These are phyloP conservation scores for Rhodotorula sp. DNA, from an alignment of 1,284 basidiomycete genomes.

Conservation along the genomic window DNA sequence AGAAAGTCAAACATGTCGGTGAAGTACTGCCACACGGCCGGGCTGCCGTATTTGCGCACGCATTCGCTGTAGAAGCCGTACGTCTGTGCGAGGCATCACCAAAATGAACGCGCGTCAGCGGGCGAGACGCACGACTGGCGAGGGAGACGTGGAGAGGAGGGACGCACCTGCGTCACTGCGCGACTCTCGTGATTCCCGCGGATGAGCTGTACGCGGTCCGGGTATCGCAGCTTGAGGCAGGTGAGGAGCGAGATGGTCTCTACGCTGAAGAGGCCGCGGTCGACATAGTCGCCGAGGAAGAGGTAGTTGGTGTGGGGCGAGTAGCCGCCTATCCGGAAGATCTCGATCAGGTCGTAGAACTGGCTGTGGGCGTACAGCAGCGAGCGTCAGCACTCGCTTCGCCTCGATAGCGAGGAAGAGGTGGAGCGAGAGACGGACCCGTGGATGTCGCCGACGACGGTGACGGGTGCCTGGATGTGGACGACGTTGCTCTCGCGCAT, in stretches of 20 bases:
- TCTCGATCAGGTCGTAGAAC: constrained; percentile 99
- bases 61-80: constrained; percentile 99
- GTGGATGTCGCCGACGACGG: constrained; percentile 98
- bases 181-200: constrained; percentile 97
- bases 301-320: constrained; percentile 97
- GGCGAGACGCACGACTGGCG: too few relatives aligned
- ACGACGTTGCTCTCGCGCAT: constrained; percentile 99
- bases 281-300: constrained; percentile 97
- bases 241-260: constrained; percentile 97
- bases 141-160: neutral
- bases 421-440: constrained; percentile 64
- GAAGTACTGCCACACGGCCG: constrained; percentile 96
- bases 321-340: constrained; percentile 96
- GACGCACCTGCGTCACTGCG: constrained; percentile 88
- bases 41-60: constrained; percentile 92
- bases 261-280: constrained; percentile 94
- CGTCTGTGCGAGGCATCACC: constrained; percentile 61
- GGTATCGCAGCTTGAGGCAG: constrained; percentile 95
- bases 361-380: constrained; percentile 62
- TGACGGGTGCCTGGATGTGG: constrained; percentile 95
- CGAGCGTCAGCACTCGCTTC: constrained; percentile 20
- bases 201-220: constrained; percentile 94
- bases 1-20: constrained; percentile 99
- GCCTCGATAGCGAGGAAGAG: neutral
- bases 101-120: too few relatives aligned